Evolutionary conservation across 2,329 filamentous ascomycete genomes (phyloP).

Genomic region (Penicillium sclerotigenum): DNA sequence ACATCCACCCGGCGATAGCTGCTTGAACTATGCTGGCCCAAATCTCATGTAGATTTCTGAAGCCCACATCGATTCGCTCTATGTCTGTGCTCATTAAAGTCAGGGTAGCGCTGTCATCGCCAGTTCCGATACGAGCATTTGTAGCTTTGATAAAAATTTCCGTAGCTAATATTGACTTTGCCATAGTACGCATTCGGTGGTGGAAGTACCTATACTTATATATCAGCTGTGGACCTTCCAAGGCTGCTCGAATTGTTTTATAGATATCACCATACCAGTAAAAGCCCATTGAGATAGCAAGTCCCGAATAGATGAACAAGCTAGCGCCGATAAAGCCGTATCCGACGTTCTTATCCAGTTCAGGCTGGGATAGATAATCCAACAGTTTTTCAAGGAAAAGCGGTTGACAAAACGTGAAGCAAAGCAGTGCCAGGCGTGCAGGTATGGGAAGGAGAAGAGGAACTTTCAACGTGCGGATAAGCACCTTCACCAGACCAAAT

Average conservation of each 20-base stretch:
- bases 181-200: neutral
- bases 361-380: neutral
- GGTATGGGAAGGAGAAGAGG: neutral
- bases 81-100: neutral
- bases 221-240: neutral
- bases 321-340: neutral
- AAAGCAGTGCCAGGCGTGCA: neutral
- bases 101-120: neutral
- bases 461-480: neutral
- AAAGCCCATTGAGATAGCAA: neutral
- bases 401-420: neutral
- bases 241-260: too few species aligned
- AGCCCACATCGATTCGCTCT: neutral
- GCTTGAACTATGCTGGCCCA: neutral
- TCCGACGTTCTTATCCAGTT: neutral
- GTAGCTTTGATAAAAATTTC: neutral
- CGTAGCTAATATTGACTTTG: neutral
- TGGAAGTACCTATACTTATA: neutral
- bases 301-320: neutral
- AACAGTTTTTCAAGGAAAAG: neutral
- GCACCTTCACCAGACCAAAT: neutral
- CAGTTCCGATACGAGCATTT: neutral
- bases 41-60: neutral
- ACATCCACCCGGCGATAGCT: neutral
- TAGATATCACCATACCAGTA: neutral